Base-by-base conservation (phyloP, 352 stramenopile species). In the Achlya hypogyna region DNA sequence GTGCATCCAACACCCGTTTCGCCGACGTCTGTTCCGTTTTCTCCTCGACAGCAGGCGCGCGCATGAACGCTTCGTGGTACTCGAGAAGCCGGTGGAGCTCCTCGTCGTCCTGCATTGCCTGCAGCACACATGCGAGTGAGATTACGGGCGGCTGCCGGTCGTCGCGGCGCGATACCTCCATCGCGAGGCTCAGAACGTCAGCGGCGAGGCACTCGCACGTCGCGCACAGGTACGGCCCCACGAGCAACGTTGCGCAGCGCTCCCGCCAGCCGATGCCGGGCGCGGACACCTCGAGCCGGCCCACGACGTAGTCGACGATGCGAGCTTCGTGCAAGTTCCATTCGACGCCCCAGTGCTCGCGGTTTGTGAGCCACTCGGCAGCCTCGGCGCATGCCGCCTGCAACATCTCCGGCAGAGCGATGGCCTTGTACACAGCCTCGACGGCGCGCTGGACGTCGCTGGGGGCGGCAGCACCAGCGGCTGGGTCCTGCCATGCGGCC, bases 201-300 rank as follows among this genome's bases (percentile, higher is more conserved):
- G 59, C 59, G 4, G 43, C 59, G 18, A 66, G 56, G 42, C 59
- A 66, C 43, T 66, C 59, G n/a, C 34, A 66, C n/a, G 59, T 66
- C 18, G 59, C 59, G 23, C 59, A 66, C 34, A 66, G 25, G 20
- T 66, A 66, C 5, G 59, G 43, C 6, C 59, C 59, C 3, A 66
- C 18, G 20, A 56, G 47, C 25, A 66, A 23, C n/a, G 59, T 18
- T 12, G 34, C 14, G 27, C 42, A 58, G 27, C 23, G 38, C 10
- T 66, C 42, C 3, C 59, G 18, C 59, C 59, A 66, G n/a, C 38
- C 38, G 12, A 1, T 45, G 31, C 25, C 25, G 10, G 49, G 31
- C 25, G 25, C 25, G 12, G 49, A 12, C 25, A 8, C 8, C 25
- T 56, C 31, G 14, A 66, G 18, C 38, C 56, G 59, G 10, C 8